A percentile compares a stretch with the other conserved stretches of the same genome.
phyloP scores from a whole-genome alignment of 1,284 basidiomycete species.

The Heliocybe sulcata region DNA sequence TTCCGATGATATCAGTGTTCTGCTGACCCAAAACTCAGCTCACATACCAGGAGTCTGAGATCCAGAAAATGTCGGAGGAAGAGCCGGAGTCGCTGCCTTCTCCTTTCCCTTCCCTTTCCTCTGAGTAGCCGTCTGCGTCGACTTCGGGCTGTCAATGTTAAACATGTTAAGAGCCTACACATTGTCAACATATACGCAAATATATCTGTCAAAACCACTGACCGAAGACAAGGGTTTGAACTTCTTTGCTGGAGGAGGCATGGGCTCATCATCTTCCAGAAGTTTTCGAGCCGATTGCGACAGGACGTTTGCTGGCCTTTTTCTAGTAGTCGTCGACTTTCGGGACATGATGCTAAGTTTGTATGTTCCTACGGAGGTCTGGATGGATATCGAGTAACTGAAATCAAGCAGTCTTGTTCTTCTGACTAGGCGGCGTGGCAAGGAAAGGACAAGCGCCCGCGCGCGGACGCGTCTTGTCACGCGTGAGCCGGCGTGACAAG shows the following conservation, averaged over 20 bases:
- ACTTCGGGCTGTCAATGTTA: conserved; percentile 7
- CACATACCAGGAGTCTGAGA: background rate
- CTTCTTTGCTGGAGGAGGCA: conserved; percentile 23
- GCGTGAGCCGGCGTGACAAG: too few relatives aligned
- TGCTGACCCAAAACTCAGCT: conserved; percentile 1
- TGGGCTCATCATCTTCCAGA: conserved; percentile 23
- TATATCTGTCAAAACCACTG: conserved; percentile 15
- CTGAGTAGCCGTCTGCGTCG: conserved; percentile 10
- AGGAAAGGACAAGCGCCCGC: too few relatives aligned
- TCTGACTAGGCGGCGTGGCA: too few relatives aligned
- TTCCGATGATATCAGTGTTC: background rate
- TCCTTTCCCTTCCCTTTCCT: conserved; percentile 43
- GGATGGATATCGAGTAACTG: background rate
- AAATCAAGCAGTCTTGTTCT: too few relatives aligned
- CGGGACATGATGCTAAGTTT: background rate
- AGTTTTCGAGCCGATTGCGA: background rate
- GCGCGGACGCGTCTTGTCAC: too few relatives aligned
- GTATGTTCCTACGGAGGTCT: background rate
- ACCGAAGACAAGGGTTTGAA: conserved; percentile 43
- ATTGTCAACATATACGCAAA: background rate
- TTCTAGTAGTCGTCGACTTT: background rate
- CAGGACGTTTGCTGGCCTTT: background rate
- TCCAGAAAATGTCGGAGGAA: background rate
- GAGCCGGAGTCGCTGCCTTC: conserved; percentile 15
- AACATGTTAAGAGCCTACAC: background rate